Evolutionary conservation across 2,329 filamentous ascomycete genomes (phyloP).

Genomic region (Cladophialophora carrionii): DNA sequence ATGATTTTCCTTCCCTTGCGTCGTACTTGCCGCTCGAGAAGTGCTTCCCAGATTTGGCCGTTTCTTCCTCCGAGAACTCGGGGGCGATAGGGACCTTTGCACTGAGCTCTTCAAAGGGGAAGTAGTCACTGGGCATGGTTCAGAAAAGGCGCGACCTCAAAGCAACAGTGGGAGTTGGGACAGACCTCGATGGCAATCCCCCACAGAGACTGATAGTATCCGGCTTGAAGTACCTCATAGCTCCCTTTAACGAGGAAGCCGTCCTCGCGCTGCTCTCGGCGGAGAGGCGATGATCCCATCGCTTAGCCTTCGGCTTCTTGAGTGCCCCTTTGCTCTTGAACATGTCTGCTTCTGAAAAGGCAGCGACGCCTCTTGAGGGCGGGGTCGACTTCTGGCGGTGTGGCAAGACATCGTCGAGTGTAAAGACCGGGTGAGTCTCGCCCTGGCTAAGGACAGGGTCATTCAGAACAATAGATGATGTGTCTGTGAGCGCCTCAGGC

Average conservation of each 20-base stretch:
- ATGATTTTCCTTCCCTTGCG: constrained; percentile 63
- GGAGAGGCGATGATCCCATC: constrained; percentile 74
- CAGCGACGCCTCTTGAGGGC: constrained; percentile 32
- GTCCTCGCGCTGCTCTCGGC: constrained; percentile 61
- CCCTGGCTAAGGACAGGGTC: constrained; percentile 40
- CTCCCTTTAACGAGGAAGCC: constrained; percentile 77
- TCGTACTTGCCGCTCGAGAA: constrained; percentile 82
- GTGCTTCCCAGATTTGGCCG: constrained; percentile 61
- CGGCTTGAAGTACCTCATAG: constrained; percentile 76
- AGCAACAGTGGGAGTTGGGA: background rate
- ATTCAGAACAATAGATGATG: constrained; percentile 44
- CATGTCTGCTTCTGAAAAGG: constrained; percentile 29
- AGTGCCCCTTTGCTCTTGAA: constrained; percentile 44
- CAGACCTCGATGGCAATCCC: constrained; percentile 70
- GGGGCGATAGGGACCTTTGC: constrained; percentile 72
- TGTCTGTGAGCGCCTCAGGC: constrained; percentile 44
- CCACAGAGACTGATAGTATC: constrained; percentile 89
- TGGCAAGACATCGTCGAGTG: constrained; percentile 67
- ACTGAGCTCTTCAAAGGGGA: constrained; percentile 80
- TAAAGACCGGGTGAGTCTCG: constrained; percentile 48
- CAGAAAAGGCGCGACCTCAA: background rate
- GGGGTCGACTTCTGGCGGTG: constrained; percentile 68
- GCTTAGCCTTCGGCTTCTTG: constrained; percentile 74
- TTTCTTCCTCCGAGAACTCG: constrained; percentile 71
- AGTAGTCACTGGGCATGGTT: constrained; percentile 67